phyloP scores from a whole-genome alignment of 2,329 filamentous ascomycete species.

The Hortaea werneckii region DNA sequence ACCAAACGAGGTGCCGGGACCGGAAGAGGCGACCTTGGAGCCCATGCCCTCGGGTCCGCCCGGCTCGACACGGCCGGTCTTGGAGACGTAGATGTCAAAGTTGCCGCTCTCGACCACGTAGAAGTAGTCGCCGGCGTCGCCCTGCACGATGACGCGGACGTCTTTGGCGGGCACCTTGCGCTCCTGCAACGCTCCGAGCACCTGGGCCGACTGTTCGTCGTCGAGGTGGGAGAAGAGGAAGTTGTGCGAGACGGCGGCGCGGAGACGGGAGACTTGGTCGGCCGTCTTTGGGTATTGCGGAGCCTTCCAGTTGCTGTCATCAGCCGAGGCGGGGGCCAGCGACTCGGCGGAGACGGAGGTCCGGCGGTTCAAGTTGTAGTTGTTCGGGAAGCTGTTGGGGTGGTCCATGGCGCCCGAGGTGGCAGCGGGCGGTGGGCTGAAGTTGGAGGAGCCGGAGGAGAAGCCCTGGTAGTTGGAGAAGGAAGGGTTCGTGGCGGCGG shows the following conservation, averaged over 20 bases:
- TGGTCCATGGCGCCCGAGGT: constrained; percentile 37
- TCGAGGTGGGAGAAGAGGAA: constrained; percentile 92
- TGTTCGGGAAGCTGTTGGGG: constrained; percentile 67
- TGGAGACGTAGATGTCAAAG: constrained; percentile 87
- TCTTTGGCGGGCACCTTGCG: constrained; percentile 91
- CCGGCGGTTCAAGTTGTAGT: constrained; percentile 87
- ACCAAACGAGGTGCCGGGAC: constrained; percentile 86
- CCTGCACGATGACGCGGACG: constrained; percentile 85
- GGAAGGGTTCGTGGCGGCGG: constrained; percentile 8
- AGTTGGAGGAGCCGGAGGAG: constrained; percentile 13
- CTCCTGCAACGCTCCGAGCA: constrained; percentile 83
- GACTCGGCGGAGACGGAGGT: constrained; percentile 97
- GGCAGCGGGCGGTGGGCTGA: constrained; percentile 32
- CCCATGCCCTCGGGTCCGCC: constrained; percentile 70
- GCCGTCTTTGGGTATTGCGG: constrained; percentile 72
- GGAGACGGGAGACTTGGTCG: constrained; percentile 72
- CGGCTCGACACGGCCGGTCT: constrained; percentile 63
- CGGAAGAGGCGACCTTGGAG: constrained; percentile 67
- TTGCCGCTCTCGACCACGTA: constrained; percentile 88
- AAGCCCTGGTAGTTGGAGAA: constrained; percentile 28
- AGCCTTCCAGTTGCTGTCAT: constrained; percentile 81
- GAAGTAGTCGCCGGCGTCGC: constrained; percentile 93
- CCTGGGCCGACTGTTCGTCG: constrained; percentile 79
- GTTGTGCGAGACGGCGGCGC: constrained; percentile 73
- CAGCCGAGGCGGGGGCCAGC: constrained; percentile 74